Base-by-base conservation (phyloP, 2,329 filamentous ascomycete genomes). In the Alternaria sp. region DNA sequence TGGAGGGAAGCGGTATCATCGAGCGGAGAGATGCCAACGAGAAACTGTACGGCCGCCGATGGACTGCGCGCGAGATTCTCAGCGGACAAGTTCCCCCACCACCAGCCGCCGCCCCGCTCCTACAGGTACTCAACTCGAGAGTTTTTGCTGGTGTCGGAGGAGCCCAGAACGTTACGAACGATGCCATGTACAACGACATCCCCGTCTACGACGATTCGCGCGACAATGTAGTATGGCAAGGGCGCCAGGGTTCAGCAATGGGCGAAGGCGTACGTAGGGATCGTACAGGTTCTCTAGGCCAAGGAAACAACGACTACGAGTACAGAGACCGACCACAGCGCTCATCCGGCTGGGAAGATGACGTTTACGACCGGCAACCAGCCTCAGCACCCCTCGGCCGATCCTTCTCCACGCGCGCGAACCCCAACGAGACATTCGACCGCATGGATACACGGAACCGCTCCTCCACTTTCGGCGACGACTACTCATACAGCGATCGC, bases 1-100 rank as follows among this genome's bases (percentile, higher is more conserved):
- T 99, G 67, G 95, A 99, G 79, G 95, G 95, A 22, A 94, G 91
- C 63, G 93, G 92, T 54, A 90, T 99, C 66, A 92, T 98, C 65
- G 95, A 99, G 82, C 88, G 95, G 65, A 91, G 93, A 81, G 95
- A 99, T 80, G 95, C 95, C 70, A 99, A 99, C 76, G 91, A 97
- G 81, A 97, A 96, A 81, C 86, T 99, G 62, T 99, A 99, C 79
- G 92, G 92, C 63, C 88, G 90, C 59, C 88, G 91, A 62, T 87
- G 92, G 78, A 93, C 92, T 8, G 95, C 95, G 14, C 83, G 85
- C 64, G 91, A 97, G 76, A 87, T 99, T 44, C 87, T 99, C 38
- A 88, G 87, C 57, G 95, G 95, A 34, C 85, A 86, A 34, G 87
- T 98, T 39, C 86, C 88, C 42, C 88, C 93, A 1, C 94, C 95